Evolutionary conservation across 2,329 filamentous ascomycete species (phyloP).

Genomic region (Diaporthe vaccinii): DNA sequence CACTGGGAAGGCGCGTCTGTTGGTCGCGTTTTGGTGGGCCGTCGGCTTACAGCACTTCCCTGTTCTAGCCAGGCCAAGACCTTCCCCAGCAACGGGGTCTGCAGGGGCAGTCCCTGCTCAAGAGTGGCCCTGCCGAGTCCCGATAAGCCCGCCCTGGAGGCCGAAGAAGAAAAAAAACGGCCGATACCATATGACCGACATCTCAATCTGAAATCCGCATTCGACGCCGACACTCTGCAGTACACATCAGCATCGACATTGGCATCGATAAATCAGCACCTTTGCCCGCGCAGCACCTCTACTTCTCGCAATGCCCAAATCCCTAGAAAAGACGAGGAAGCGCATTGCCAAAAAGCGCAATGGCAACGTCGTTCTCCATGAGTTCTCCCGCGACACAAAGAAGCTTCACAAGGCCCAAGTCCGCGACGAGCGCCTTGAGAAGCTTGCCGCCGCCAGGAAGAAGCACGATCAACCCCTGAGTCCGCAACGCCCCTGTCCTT

Average conservation of each 20-base stretch:
- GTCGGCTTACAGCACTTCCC: constrained; percentile 1
- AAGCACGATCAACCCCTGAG: constrained; percentile 82
- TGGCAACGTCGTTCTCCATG: constrained; percentile 82
- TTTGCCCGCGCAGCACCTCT: neutral
- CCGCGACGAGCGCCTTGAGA: constrained; percentile 86
- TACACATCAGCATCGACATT: neutral
- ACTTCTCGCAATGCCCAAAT: constrained; percentile 75
- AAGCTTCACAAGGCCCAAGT: constrained; percentile 83
- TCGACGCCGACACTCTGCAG: neutral
- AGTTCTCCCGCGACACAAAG: constrained; percentile 88
- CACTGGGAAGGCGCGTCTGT: constrained; percentile 24
- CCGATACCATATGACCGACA: neutral
- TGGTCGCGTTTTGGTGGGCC: constrained; percentile 19
- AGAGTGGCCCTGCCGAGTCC: neutral
- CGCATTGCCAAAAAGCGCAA: constrained; percentile 90
- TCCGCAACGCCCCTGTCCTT: constrained; percentile 54
- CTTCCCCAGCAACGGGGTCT: constrained; percentile 8
- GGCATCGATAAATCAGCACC: too few species aligned
- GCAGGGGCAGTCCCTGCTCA: neutral
- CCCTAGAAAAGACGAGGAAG: constrained; percentile 87
- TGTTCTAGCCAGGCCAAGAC: neutral
- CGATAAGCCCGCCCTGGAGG: neutral
- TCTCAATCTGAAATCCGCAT: neutral
- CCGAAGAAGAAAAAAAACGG: neutral
- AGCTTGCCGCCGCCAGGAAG: constrained; percentile 75